Base-by-base conservation (phyloP, 257 asterid genomes). In the Gentiana macrophylla region DNA sequence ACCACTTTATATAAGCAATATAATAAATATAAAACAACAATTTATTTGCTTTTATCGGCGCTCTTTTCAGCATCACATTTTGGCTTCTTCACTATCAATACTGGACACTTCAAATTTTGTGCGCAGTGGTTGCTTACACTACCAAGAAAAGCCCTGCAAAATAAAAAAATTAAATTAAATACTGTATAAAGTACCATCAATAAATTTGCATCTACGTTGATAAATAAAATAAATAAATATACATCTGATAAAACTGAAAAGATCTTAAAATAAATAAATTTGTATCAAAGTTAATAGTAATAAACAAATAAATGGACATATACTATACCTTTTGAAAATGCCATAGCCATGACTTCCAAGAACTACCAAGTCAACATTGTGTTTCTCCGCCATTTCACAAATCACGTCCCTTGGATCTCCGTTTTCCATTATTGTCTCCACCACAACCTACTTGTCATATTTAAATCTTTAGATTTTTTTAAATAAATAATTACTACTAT, bases 401-500 rank as follows among this genome's bases (percentile, higher is more conserved):
- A 86, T 86, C 55, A 78, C 81, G 65, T 86, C 96, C 80, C 96
- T 81, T 32, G 92, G 79, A 76, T 86, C 94, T 6, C 94, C 94
- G 12, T 56, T 59, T 63, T 79, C 86, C 63, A 71, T 72, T 72
- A 55, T 50, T 24, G 62, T 80, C 82, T 86, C 86, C 83, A 86
- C 85, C 68, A 65, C 74, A 70, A 79, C 68, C 94, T 86, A 69
- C 33, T 43, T 67, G 60, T 53, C 63, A n/a, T n/a, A n/a, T n/a
- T n/a, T n/a, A n/a, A n/a, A n/a, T n/a, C n/a, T n/a, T n/a, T n/a
- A n/a, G n/a, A n/a, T n/a, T n/a, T n/a, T n/a, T n/a, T n/a, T n/a
- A n/a, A n/a, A n/a, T n/a, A n/a, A n/a, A n/a, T n/a, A n/a, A n/a
- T n/a, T n/a, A n/a, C n/a, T n/a, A n/a, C n/a, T n/a, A n/a, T n/a